Base-by-base conservation (phyloP, 2,329 filamentous ascomycete species). In the Penicillium sp. region DNA sequence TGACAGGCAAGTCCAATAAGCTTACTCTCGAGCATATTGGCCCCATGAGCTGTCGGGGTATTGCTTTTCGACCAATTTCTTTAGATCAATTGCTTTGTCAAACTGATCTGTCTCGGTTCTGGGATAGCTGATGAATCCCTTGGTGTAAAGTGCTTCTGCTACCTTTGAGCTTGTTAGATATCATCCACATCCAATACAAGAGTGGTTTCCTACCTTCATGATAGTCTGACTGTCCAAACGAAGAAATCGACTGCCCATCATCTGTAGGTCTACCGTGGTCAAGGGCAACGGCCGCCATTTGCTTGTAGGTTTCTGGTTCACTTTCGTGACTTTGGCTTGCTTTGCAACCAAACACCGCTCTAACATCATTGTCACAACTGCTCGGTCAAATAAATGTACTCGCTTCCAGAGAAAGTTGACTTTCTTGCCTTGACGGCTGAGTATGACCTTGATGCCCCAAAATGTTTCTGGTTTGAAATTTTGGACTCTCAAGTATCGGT, bases 101-200 rank as follows among this genome's bases (percentile, higher is more conserved):
- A 97, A 99, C 33, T 93, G 89, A 73, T 99, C 94, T 0, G 94
- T 99, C 74, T 99, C 94, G 0, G 94, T 99, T 75, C 94, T 87
- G 1, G 94, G 94, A 74, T 99, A 99, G 74, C 92, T 97, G 75
- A 99, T 96, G 76, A 92, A 97, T 0, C 94, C 94, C 73, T 89
- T 92, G 47, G 92, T 92, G 78, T 99, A 99, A 2, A 99, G 83
- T 5, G 81, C 80, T 74, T 99, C 94, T 5, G 94, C 94, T 25
- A 83, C 73, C 75, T 82, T 31, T 38, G 55, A 39, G 31, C 10
- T 23, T 33, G 58, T 60, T 31, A 58, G 55, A 33, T 27, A 34
- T 52, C 5, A 50, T 23, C 16, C 9, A 13, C 31, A 33, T 33
- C 11, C 31, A 33, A 34, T 45, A 33, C 19, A 16, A 48, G 16